Evolutionary conservation across 192 early-diverging fungal species (phyloP).

Genomic region (Podila verticillata): DNA sequence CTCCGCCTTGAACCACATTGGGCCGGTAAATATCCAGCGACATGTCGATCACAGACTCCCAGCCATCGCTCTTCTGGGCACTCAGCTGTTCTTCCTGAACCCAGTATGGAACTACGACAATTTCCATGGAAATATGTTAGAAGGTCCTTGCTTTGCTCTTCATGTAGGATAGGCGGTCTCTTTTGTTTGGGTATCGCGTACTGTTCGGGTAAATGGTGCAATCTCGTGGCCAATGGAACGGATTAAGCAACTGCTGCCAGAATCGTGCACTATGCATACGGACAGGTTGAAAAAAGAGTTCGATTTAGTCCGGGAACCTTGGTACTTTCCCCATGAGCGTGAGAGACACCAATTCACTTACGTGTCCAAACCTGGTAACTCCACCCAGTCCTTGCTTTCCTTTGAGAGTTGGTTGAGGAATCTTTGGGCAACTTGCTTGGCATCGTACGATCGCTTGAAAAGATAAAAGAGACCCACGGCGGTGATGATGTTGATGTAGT

Average conservation of each 20-base stretch:
- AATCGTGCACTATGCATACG: constrained; percentile 18
- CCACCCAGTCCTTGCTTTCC: constrained; percentile 27
- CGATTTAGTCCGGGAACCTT: background rate
- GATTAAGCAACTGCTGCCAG: constrained; percentile 47
- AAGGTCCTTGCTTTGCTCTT: background rate
- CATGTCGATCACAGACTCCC: constrained; percentile 34
- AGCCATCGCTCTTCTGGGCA: constrained; percentile 21
- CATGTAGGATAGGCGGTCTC: background rate
- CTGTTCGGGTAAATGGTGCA: constrained; percentile 37
- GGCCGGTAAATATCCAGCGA: constrained; percentile 47
- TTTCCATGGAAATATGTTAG: background rate
- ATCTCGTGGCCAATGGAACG: constrained; percentile 30
- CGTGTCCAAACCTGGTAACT: constrained; percentile 22
- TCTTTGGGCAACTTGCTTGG: constrained; percentile 20
- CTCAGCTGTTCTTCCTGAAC: constrained; percentile 19
- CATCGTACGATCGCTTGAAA: constrained; percentile 29
- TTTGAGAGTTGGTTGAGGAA: constrained; percentile 37
- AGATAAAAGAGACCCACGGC: constrained; percentile 36
- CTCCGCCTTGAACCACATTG: constrained; percentile 22
- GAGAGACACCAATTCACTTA: background rate
- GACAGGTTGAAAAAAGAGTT: background rate
- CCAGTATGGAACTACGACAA: constrained; percentile 38
- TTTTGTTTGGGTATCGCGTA: background rate
- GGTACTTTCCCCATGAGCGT: background rate
- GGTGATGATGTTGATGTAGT: constrained; percentile 48